Evolutionary conservation across 2,329 filamentous ascomycete species (phyloP), one percentile per base, ranked within the genome.

Genomic region (Pochonia chlamydosporia): DNA sequence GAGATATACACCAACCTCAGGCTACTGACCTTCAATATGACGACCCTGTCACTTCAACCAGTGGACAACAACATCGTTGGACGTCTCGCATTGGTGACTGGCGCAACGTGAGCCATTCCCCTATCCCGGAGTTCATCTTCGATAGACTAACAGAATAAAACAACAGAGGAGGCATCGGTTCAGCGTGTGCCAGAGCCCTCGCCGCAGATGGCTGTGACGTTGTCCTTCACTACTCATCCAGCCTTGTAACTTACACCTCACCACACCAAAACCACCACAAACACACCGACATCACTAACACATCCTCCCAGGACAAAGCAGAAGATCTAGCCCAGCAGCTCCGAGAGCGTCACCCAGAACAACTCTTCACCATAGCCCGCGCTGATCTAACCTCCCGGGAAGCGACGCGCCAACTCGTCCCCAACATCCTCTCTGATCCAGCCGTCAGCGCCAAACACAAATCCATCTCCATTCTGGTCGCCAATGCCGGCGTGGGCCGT

Each of bases 201-300:
- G 64, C 64, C 16, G 59, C 61, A 5, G 58, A 67, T 33, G 64
- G 64, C 1, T 67, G 64, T 28, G 63, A 67, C 51, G 53, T 67
- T 20, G 61, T 54, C 20, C 47, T 67, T 21, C 64, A 67, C 47
- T 67, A 60, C 46, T 59, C 61, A 0, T 62, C 63, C 2, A 67
- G 58, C 47, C 53, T 57, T 52, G 64, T 63, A 50, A 21, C 53
- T 44, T 35, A 33, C 18, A n/a, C n/a, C n/a, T n/a, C n/a, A n/a
- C n/a, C n/a, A n/a, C n/a, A n/a, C n/a, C n/a, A n/a, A n/a, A n/a
- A n/a, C n/a, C n/a, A n/a, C n/a, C n/a, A n/a, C n/a, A n/a, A n/a
- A n/a, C n/a, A n/a, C n/a, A n/a, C n/a, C n/a, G n/a, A n/a, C n/a
- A n/a, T n/a, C n/a, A 26, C 21, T 31, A 20, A 16, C 20, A 44